Evolutionary conservation across 257 asterid genomes (phyloP).

Genomic region (Leonotis leonurus): DNA sequence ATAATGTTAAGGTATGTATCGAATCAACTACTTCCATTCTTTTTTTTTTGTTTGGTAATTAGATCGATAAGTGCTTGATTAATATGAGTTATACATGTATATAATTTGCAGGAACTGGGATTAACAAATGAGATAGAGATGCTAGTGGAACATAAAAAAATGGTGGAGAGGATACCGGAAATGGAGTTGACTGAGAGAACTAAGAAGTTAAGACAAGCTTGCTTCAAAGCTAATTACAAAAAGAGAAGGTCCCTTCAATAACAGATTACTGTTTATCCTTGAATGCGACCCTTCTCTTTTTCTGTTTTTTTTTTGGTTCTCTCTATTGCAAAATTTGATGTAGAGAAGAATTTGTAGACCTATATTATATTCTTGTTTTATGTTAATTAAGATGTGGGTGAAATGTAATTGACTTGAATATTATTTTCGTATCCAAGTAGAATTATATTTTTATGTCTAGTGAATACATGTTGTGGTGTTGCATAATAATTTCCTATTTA

Average conservation of each 20-base stretch:
- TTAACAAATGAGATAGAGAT: slow-evolving; percentile 49
- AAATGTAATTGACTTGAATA: background rate
- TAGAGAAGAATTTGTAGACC: background rate
- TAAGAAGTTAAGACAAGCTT: slow-evolving; percentile 76
- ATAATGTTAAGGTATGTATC: slow-evolving; percentile 51
- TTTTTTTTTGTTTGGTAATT: too few species aligned
- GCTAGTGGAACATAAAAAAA: slow-evolving; percentile 70
- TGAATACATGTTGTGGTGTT: too few species aligned
- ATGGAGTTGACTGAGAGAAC: slow-evolving; percentile 74
- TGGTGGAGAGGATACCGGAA: slow-evolving; percentile 59
- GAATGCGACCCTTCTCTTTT: too few species aligned
- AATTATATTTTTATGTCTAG: background rate
- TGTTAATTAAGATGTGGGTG: background rate
- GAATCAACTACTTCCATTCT: too few species aligned
- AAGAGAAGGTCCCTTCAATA: slow-evolving; percentile 55
- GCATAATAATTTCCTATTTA: too few species aligned
- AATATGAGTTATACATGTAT: too few species aligned
- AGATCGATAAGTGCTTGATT: too few species aligned
- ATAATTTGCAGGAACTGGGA: slow-evolving; percentile 53
- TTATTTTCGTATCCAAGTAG: background rate
- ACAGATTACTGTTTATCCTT: slow-evolving; percentile 5
- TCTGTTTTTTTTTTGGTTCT: too few species aligned
- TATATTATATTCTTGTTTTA: background rate
- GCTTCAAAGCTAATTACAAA: slow-evolving; percentile 91
- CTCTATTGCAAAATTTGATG: too few species aligned